These are phyloP conservation scores for Psilocybe mexicana DNA, from an alignment of 1,284 basidiomycete genomes.

Conservation along the genomic window DNA sequence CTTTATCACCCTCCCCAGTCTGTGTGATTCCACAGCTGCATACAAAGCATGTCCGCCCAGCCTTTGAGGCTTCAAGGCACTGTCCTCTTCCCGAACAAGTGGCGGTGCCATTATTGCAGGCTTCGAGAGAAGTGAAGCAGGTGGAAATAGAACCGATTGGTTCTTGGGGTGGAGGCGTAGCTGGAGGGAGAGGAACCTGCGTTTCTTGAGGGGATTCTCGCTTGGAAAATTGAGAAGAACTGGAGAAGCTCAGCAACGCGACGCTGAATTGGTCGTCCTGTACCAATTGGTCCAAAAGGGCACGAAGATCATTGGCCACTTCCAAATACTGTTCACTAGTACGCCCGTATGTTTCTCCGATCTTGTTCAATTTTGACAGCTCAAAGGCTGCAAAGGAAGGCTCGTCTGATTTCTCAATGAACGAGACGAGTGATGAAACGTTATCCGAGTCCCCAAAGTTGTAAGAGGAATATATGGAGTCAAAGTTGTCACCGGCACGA, in stretches of 20 bases:
- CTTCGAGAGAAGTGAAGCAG: slow-evolving; percentile 56
- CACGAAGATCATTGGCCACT: slow-evolving; percentile 44
- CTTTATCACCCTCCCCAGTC: slow-evolving; percentile 43
- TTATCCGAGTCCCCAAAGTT: slow-evolving; percentile 42
- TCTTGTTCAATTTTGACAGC: slow-evolving; percentile 47
- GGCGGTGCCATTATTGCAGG: slow-evolving; percentile 63
- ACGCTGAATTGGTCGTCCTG: slow-evolving; percentile 44
- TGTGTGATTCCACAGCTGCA: slow-evolving; percentile 65
- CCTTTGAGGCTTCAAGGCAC: slow-evolving; percentile 60
- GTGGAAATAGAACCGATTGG: slow-evolving; percentile 63
- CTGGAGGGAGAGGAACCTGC: slow-evolving; percentile 54
- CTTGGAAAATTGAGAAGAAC: slow-evolving; percentile 22
- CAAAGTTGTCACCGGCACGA: slow-evolving; percentile 59
- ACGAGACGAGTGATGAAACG: slow-evolving; percentile 45
- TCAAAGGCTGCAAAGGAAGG: slow-evolving; percentile 63
- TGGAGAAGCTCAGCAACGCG: slow-evolving; percentile 52
- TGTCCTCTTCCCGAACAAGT: slow-evolving; percentile 70
- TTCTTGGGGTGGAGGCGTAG: slow-evolving; percentile 46
- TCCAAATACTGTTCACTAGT: slow-evolving; percentile 55
- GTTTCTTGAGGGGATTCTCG: slow-evolving; percentile 41
- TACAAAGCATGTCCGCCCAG: slow-evolving; percentile 70
- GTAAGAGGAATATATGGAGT: slow-evolving; percentile 46
- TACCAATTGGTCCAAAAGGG: slow-evolving; percentile 43
- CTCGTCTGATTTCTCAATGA: slow-evolving; percentile 46
- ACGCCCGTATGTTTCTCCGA: slow-evolving; percentile 47